Base-by-base conservation (phyloP, 495 filamentous ascomycete genomes). In the Daldinia concentrica region DNA sequence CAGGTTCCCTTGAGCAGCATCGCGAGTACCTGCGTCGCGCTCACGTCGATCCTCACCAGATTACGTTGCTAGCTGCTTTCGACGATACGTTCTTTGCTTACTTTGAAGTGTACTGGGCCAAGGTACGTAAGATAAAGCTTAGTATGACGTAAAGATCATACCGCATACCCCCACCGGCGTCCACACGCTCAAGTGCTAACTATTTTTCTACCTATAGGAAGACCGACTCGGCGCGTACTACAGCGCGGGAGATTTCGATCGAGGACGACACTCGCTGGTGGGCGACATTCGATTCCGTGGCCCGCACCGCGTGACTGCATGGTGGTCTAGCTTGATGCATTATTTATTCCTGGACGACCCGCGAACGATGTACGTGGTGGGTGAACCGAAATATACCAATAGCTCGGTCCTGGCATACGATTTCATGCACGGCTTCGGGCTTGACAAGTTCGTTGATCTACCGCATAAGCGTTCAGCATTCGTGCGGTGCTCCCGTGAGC, bases 61-160 rank as follows among this genome's bases (percentile, higher is more conserved):
- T 91, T 7, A 85, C 86, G 48, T 75, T 92, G 63, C 82, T 92
- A 66, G 90, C 86, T 0, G 79, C 84, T 1, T 92, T 90, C 62
- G 82, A 91, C 29, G 87, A 88, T 19, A 82, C 78, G 30, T 80
- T 76, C 6, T 92, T 92, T 76, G 87, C 89, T 0, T 91, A 91
- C 66, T 91, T 88, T 72, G 90, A 92, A 78, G 79, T 91, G 2
- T 92, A 92, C 75, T 92, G 90, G 90, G 87, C 85, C 17, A 90
- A 90, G 85, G 89, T 89, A 80, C 36, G 72, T 73, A 27, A 14
- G 41, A 43, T 12, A 27, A 9, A 15, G 50, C 37, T 11, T 27
- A 43, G 27, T 1, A 6, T 6, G 41, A 7, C 41, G 3, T 22
- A 17, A 4, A 1, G 2, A 17, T 22, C 41, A 17, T 48, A n/a